phyloP scores from a whole-genome alignment of 2,329 filamentous ascomycete species.

The Didymella lethalis region DNA sequence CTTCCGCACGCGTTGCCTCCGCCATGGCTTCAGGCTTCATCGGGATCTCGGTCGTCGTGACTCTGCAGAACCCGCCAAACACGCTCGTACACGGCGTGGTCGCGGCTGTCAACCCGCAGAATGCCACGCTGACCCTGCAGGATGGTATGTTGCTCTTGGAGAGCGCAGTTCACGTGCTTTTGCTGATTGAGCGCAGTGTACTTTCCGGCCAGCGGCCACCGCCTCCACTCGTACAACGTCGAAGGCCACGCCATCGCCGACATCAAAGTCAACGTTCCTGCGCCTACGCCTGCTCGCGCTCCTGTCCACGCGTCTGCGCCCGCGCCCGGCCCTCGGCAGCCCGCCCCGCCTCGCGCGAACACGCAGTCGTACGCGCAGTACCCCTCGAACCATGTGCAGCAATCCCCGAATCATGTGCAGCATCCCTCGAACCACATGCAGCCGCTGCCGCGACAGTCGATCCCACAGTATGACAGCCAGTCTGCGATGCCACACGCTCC shows the following conservation, averaged over 20 bases:
- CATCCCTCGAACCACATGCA: slow-evolving; percentile 28
- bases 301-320: slow-evolving; percentile 6
- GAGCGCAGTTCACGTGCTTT: background rate
- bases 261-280: slow-evolving; percentile 59
- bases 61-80: slow-evolving; percentile 70
- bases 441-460: slow-evolving; percentile 14
- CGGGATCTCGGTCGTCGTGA: slow-evolving; percentile 78
- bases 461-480: slow-evolving; percentile 26
- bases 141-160: slow-evolving; percentile 64
- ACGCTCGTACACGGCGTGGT: slow-evolving; percentile 75
- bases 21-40: slow-evolving; percentile 73
- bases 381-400: slow-evolving; percentile 26
- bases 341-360: slow-evolving; percentile 28
- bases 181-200: slow-evolving; percentile 53
- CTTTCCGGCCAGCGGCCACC: slow-evolving; percentile 62
- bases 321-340: slow-evolving; percentile 14
- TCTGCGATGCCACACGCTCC: slow-evolving; percentile 17
- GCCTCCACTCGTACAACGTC: slow-evolving; percentile 62
- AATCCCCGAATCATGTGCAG: no score
- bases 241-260: slow-evolving; percentile 67
- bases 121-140: slow-evolving; percentile 67
- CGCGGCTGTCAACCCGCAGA: slow-evolving; percentile 72
- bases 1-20: background rate
- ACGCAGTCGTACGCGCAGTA: slow-evolving; percentile 33
- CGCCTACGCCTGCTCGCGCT: slow-evolving; percentile 1